Evolutionary conservation across 495 filamentous ascomycete species (phyloP), one percentile per base, ranked within the genome.

Genomic region (Talaromyces stipitatus): DNA sequence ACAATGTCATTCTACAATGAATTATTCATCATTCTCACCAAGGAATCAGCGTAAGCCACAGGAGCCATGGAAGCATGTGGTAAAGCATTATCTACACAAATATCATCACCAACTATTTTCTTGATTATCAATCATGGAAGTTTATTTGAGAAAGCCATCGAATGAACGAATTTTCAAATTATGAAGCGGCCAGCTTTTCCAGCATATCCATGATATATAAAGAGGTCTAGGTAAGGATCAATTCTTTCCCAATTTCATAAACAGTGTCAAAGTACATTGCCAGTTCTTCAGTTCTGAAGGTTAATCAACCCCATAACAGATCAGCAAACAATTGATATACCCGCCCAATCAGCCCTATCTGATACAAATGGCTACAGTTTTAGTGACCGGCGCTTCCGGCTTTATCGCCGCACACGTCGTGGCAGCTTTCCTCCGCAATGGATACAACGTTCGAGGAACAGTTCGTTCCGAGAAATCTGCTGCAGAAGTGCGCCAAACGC

Each of bases 331-430:
- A 33, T 14, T 2, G 11, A 14, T 14, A 33, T 3, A 4, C 32
- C 10, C 3, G n/a, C n/a, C 8, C 5, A 33, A 33, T 33, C 32
- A 33, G 41, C 20, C n/a, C 16, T 14, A 45, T 45, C 20, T 18
- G 20, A 18, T 20, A n/a, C 41, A 45, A 14, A 45, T 45, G 41
- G 41, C 41, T 4, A 55, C 32, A 14, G 59, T 76, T 38, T 69
- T 78, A 1, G 72, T 78, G 41, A 76, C 72, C 6, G 71, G 72
- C 24, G 69, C 68, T 20, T 68, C 72, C 4, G 73, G 73, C 50
- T 72, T 72, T 58, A 70, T 75, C 33, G 72, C 68, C 51, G 64
- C 69, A 16, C 70, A 73, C 61, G 66, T 73, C 12, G 64, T 75
- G 38, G 66, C 72, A 38, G 62, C 62, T 16, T 61, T 73, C 1